phyloP scores from a whole-genome alignment of 1,284 basidiomycete genomes.

The Coniophora puteana region DNA sequence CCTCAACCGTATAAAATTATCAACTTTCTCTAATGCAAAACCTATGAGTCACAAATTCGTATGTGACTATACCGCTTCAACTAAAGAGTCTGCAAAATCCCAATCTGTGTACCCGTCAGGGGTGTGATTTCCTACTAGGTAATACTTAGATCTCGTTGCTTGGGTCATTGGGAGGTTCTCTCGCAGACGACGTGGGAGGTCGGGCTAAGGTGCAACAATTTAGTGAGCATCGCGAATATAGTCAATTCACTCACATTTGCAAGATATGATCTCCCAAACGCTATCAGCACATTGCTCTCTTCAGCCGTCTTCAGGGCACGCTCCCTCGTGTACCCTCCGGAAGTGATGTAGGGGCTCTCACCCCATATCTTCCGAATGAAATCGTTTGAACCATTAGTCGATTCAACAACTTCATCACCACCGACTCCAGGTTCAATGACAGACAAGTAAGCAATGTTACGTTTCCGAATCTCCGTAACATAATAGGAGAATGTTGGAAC shows the following conservation, averaged over 20 bases:
- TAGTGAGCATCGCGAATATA: not conserved
- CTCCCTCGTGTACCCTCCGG: conserved; percentile 25
- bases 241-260: conserved; percentile 22
- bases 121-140: conserved; percentile 11
- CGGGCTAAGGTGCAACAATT: conserved; percentile 27
- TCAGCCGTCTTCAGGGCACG: not conserved
- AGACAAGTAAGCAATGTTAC: conserved; percentile 47
- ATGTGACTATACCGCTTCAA: too few relatives aligned
- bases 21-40: too few relatives aligned
- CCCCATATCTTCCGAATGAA: conserved; percentile 26
- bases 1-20: too few relatives aligned
- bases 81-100: conserved; percentile 14
- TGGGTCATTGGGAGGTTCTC: conserved; percentile 14
- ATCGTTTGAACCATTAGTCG: conserved; percentile 10
- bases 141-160: conserved; percentile 17
- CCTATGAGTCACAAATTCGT: too few relatives aligned
- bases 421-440: conserved; percentile 34
- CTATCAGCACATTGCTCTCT: conserved; percentile 30
- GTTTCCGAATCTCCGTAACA: conserved; percentile 18
- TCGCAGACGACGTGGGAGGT: conserved; percentile 33
- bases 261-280: conserved; percentile 42
- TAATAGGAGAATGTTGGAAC: conserved; percentile 29
- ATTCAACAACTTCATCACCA: conserved; percentile 3
- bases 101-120: conserved; percentile 25
- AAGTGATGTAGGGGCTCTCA: conserved; percentile 28